phyloP scores from a whole-genome alignment of 2,329 filamentous ascomycete species.

The Talaromyces sp. region DNA sequence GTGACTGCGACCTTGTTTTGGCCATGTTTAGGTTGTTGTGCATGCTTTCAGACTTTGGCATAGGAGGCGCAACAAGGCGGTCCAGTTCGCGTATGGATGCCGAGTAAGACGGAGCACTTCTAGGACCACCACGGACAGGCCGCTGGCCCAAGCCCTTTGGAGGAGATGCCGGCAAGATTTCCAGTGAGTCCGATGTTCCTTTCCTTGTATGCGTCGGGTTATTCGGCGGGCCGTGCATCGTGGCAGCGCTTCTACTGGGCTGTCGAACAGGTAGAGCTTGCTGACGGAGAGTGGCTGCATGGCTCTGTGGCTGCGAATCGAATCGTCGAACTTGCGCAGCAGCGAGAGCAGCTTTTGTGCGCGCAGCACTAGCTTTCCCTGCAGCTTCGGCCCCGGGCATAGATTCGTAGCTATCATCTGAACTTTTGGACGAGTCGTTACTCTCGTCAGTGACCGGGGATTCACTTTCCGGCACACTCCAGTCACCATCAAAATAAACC shows the following conservation, averaged over 20 bases:
- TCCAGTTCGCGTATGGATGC: slow-evolving; percentile 27
- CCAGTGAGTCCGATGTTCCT: slow-evolving; percentile 6
- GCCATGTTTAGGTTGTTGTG: slow-evolving; percentile 30
- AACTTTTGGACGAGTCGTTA: slow-evolving; percentile 19
- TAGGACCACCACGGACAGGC: slow-evolving; percentile 29
- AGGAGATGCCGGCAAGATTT: slow-evolving; percentile 11
- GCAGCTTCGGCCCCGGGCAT: slow-evolving; percentile 22
- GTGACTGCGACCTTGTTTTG: slow-evolving; percentile 39
- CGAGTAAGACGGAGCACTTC: slow-evolving; percentile 31
- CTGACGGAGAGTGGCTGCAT: slow-evolving; percentile 43
- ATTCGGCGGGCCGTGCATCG: slow-evolving; percentile 16
- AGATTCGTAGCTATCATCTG: slow-evolving; percentile 20
- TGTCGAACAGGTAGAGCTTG: slow-evolving; percentile 33
- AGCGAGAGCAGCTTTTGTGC: slow-evolving; percentile 35
- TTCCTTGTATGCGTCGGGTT: slow-evolving; percentile 1
- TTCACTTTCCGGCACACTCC: slow-evolving; percentile 27
- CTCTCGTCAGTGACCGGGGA: slow-evolving; percentile 14
- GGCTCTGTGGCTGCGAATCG: slow-evolving; percentile 34
- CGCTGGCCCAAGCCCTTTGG: slow-evolving; percentile 33
- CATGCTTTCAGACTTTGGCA: slow-evolving; percentile 28
- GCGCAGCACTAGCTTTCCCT: slow-evolving; percentile 15
- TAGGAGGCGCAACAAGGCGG: slow-evolving; percentile 17
- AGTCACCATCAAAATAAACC: slow-evolving; percentile 35
- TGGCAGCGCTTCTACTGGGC: slow-evolving; percentile 22
- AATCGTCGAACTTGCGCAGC: slow-evolving; percentile 36